These are phyloP conservation scores for Parsonsia alboflavescens DNA, from an alignment of 257 asterid genomes.

Conservation along the genomic window DNA sequence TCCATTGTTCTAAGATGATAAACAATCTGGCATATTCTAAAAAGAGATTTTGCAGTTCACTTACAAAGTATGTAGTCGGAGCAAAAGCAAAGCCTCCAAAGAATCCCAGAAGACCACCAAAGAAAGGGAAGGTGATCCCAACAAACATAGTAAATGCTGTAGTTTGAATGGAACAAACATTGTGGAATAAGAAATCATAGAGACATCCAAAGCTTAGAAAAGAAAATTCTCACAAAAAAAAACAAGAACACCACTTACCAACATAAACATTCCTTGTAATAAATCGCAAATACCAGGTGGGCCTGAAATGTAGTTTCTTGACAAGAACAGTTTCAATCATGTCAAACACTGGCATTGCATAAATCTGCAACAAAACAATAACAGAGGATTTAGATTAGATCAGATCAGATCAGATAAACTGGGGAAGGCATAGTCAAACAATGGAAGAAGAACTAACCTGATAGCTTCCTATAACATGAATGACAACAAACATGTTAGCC, in stretches of 20 bases:
- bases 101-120: slow-evolving; percentile 84
- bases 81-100: slow-evolving; percentile 96
- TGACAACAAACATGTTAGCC: slow-evolving; percentile 86
- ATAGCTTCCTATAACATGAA: slow-evolving; percentile 95
- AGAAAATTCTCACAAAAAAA: too few relatives aligned
- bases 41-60: slow-evolving; percentile 11
- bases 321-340: slow-evolving; percentile 77
- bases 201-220: background rate
- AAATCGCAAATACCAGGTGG: slow-evolving; percentile 63
- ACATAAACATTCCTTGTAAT: slow-evolving; percentile 60
- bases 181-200: background rate
- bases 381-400: too few relatives aligned
- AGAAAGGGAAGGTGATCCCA: slow-evolving; percentile 86
- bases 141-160: slow-evolving; percentile 87
- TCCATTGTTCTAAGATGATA: background rate
- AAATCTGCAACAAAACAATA: slow-evolving; percentile 41
- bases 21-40: background rate
- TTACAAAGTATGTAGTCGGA: slow-evolving; percentile 90
- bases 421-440: background rate
- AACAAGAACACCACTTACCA: slow-evolving; percentile 36
- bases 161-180: slow-evolving; percentile 2
- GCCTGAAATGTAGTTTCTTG: slow-evolving; percentile 61
- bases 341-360: slow-evolving; percentile 94
- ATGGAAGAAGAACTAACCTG: slow-evolving; percentile 41
- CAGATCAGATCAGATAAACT: background rate